Evolutionary conservation across 768 basidiomycete species (phyloP).

Genomic region (Tylopilus vinaceipallidus): DNA sequence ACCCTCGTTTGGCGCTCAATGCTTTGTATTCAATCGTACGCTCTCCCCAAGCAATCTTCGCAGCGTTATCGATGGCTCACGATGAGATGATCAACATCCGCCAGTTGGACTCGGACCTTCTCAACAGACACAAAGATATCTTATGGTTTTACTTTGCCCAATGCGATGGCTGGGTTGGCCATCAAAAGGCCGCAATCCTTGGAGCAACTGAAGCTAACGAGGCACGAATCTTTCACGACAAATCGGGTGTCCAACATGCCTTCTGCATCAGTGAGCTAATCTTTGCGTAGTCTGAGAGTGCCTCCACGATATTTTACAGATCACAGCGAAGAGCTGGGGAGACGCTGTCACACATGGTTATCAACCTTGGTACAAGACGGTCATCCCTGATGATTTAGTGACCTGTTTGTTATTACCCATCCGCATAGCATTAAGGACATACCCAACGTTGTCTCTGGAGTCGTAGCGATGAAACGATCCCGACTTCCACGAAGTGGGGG

Average conservation of each 20-base stretch:
- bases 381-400: background rate
- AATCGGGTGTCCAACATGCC: constrained; percentile 58
- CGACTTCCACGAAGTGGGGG: too few species aligned
- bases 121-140: constrained; percentile 38
- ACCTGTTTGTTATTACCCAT: too few species aligned
- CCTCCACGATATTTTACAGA: constrained; percentile 32
- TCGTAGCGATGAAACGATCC: too few species aligned
- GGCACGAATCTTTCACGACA: constrained; percentile 42
- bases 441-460: too few species aligned
- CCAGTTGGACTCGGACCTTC: constrained; percentile 46
- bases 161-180: constrained; percentile 68
- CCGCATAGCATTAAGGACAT: too few species aligned
- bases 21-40: constrained; percentile 49
- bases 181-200: constrained; percentile 47
- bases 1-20: constrained; percentile 46
- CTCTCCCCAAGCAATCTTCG: constrained; percentile 50
- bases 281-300: background rate
- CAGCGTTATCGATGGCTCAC: constrained; percentile 58
- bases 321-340: constrained; percentile 50
- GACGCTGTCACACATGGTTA: constrained; percentile 49
- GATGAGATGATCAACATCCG: constrained; percentile 67
- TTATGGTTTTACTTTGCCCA: constrained; percentile 60
- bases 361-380: background rate
- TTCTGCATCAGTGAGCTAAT: constrained; percentile 66
- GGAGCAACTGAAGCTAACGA: constrained; percentile 37